Conservation (phyloP, 768 basidiomycete genomes). For the Tephrocybe sp. region DNA sequence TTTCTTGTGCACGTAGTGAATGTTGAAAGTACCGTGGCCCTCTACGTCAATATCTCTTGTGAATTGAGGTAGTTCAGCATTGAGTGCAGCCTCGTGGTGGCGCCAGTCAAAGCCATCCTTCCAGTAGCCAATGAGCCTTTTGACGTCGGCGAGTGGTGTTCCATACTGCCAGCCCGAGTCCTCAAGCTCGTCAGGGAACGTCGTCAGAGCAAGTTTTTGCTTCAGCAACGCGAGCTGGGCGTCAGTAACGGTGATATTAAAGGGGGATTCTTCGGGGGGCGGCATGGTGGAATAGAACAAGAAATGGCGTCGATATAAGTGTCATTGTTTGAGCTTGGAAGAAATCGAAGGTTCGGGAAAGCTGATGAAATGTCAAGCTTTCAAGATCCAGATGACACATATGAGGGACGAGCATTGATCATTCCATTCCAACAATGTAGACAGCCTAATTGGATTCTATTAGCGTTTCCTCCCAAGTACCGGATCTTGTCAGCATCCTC, state of each 20-base stretch:
- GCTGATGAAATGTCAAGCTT: too few species aligned
- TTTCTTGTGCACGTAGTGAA: constrained; percentile 62
- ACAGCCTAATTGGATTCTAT: too few species aligned
- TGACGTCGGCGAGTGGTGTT: constrained; percentile 45
- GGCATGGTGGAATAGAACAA: constrained; percentile 8
- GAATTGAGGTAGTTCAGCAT: constrained; percentile 56
- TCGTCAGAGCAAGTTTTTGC: constrained; percentile 45
- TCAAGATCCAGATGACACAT: too few species aligned
- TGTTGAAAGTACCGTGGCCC: constrained; percentile 39
- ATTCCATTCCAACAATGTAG: too few species aligned
- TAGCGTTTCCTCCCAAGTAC: too few species aligned
- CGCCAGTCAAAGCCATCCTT: constrained; percentile 56
- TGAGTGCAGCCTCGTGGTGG: constrained; percentile 49
- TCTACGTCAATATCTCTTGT: constrained; percentile 50
- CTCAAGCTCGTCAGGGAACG: constrained; percentile 58
- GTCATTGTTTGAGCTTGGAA: too few species aligned
- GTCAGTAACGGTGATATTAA: constrained; percentile 49
- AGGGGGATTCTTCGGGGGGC: constrained; percentile 26
- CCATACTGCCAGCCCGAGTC: constrained; percentile 50
- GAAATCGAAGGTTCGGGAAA: too few species aligned
- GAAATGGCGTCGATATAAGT: too few species aligned
- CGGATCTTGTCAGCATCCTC: too few species aligned
- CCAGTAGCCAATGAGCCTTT: constrained; percentile 49
- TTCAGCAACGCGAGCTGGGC: constrained; percentile 37
- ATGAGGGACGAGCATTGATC: too few species aligned